Base-by-base conservation (phyloP, 495 filamentous ascomycete genomes). In the Trichodelitschia bisporula region DNA sequence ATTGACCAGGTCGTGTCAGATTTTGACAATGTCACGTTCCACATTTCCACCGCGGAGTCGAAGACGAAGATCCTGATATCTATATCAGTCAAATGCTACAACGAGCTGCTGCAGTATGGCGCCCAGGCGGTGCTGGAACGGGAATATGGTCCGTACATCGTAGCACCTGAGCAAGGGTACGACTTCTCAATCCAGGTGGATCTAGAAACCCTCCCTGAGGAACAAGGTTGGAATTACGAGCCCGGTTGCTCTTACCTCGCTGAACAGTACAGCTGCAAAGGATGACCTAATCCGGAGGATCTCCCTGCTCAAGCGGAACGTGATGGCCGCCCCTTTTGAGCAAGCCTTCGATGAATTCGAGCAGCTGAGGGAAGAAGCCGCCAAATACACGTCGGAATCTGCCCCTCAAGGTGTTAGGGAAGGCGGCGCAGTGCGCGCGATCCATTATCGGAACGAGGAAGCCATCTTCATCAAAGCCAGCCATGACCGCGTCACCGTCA, bases 391-490 rank as follows among this genome's bases (percentile, higher is more conserved):
- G 8, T 69, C 74, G 1, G 86, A 95, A 51, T 72, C 79, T 26
- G 89, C 89, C 10, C 86, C 86, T 1, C 72, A 84, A 45, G 82
- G 80, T 26, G 59, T 89, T 19, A 55, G 62, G 42, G 83, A 92
- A 56, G 79, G 82, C 18, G 82, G 82, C 23, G 72, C 89, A 39
- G 74, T 93, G 15, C 91, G 86, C 73, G 73, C 83, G 2, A 86
- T 97, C 36, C 83, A 93, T 42, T 95, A 97, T 56, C 72, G 86
- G 12, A 89, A 97, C 39, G 86, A 95, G 56, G 86, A 97, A 48
- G 86, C 86, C n/a, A 93, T 97, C 46, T 97, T 91, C 51, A 79
- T 97, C 58, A 92, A 95, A 53, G 84, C 86, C 19, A 89, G 75
- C 49, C 74, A 82, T 48, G 86, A 97, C 47, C 72, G 86, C 32